Evolutionary conservation across 225 moss, liverwort and hornwort species (phyloP).

Genomic region (Marchantia paleacea): DNA sequence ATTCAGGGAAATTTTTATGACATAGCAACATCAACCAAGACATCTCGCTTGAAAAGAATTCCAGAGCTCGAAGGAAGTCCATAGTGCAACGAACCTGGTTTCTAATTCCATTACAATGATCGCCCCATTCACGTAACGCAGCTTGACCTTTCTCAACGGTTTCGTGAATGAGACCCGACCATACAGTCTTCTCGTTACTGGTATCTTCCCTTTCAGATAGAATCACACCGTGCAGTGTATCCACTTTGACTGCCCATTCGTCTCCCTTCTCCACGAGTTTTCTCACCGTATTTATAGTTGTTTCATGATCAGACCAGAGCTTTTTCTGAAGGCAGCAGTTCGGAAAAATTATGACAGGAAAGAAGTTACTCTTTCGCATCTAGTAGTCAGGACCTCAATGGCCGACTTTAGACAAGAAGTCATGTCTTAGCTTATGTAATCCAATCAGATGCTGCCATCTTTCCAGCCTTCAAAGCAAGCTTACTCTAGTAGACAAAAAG

Average conservation of each 20-base stretch:
- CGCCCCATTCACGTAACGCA: constrained; percentile 39
- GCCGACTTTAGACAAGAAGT: not conserved
- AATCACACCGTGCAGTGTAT: constrained; percentile 40
- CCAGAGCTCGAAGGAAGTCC: not conserved
- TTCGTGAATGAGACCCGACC: constrained; percentile 45
- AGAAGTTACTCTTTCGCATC: not conserved
- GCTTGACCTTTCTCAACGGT: constrained; percentile 38
- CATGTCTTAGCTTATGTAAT: not conserved
- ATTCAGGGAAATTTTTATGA: not conserved
- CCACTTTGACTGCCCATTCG: constrained; percentile 48
- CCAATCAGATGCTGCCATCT: not conserved
- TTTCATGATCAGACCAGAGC: constrained; percentile 40
- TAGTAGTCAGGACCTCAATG: not conserved
- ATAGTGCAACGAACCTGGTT: constrained; percentile 32
- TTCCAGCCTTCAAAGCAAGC: not conserved
- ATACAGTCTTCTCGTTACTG: constrained; percentile 40
- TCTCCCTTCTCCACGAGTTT: constrained; percentile 46
- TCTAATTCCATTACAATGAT: constrained; percentile 29
- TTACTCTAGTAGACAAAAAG: not conserved
- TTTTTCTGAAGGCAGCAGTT: constrained; percentile 31
- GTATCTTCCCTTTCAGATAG: constrained; percentile 34
- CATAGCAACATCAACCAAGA: not conserved
- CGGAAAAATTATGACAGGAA: not conserved
- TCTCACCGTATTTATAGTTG: constrained; percentile 38
- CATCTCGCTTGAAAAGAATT: not conserved